Evolutionary conservation across 805 yeast genomes (phyloP).

Genomic region (Brettanomyces naardenensis): DNA sequence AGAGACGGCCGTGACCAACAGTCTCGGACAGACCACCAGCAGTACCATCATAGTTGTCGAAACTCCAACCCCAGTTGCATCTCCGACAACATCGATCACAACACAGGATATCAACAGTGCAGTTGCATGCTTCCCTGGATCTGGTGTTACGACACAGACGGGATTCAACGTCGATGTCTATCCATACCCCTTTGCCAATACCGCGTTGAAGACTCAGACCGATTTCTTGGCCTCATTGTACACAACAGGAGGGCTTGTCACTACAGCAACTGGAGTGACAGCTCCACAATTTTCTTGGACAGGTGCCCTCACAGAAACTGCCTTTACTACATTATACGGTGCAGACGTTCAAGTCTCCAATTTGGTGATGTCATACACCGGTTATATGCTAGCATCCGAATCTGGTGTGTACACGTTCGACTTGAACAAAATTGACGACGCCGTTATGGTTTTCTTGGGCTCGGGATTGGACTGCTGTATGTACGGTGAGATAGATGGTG

Average conservation of each 20-base stretch:
- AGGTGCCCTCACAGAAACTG: neutral
- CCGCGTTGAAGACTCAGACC: constrained; percentile 3
- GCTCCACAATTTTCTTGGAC: neutral
- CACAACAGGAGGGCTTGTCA: constrained; percentile 1
- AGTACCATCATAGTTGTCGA: no score
- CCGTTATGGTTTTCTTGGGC: constrained; percentile 25
- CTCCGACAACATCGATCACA: no score
- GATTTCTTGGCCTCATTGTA: constrained; percentile 6
- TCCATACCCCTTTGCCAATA: constrained; percentile 4
- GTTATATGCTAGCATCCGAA: constrained; percentile 18
- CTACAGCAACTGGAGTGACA: constrained; percentile 3
- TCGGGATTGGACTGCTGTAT: constrained; percentile 28
- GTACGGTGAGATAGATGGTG: constrained; percentile 6
- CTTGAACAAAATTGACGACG: constrained; percentile 22
- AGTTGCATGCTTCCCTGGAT: constrained; percentile 4
- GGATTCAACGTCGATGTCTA: constrained; percentile 9
- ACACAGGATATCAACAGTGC: neutral
- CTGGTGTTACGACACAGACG: neutral
- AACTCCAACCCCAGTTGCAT: no score
- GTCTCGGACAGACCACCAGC: no score
- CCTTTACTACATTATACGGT: neutral
- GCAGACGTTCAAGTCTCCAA: neutral
- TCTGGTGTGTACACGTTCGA: constrained; percentile 23
- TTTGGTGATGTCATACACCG: constrained; percentile 10
- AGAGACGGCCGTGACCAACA: no score